Conservation (phyloP, 2,329 filamentous ascomycete genomes). For the Ceratocystiopsis brevicomis region DNA sequence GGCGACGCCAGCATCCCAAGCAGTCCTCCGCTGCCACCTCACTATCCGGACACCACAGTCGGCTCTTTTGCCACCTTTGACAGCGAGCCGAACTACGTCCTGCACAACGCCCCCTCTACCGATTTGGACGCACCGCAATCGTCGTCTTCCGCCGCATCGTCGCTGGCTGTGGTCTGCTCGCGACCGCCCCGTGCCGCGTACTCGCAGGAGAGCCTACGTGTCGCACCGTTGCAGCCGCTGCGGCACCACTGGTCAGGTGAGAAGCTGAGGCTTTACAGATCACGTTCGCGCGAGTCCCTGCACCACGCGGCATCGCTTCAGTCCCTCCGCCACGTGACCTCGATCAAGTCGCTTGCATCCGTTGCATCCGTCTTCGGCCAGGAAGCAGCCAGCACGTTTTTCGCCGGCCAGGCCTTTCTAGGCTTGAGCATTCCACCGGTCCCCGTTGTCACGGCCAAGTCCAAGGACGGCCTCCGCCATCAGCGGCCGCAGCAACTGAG, state of each 20-base stretch:
- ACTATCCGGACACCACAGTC: slow-evolving; percentile 9
- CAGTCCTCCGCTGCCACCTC: slow-evolving; percentile 6
- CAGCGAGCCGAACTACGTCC: slow-evolving; percentile 32
- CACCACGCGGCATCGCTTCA: slow-evolving; percentile 19
- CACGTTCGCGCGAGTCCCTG: slow-evolving; percentile 33
- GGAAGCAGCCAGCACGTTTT: slow-evolving; percentile 23
- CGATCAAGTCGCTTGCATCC: slow-evolving; percentile 32
- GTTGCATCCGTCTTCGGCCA: slow-evolving; percentile 32
- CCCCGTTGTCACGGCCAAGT: slow-evolving; percentile 11
- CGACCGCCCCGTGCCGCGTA: slow-evolving; percentile 24
- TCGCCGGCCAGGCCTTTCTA: slow-evolving; percentile 22
- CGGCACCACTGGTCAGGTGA: slow-evolving; percentile 28
- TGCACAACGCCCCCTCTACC: slow-evolving; percentile 23
- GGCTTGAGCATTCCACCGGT: slow-evolving; percentile 16
- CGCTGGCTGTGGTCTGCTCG: slow-evolving; percentile 15
- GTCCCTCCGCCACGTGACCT: neutral
- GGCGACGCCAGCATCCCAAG: slow-evolving; percentile 1
- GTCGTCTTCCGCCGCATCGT: slow-evolving; percentile 9
- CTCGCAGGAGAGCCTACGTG: slow-evolving; percentile 41
- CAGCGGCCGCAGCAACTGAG: neutral
- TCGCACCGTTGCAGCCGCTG: slow-evolving; percentile 32
- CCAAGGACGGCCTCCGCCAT: neutral
- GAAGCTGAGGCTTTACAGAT: slow-evolving; percentile 27
- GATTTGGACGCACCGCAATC: slow-evolving; percentile 13
- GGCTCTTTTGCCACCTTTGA: slow-evolving; percentile 19